Evolutionary conservation across 345 rosid species (phyloP).

Genomic region (Crucihimalaya himalaica): DNA sequence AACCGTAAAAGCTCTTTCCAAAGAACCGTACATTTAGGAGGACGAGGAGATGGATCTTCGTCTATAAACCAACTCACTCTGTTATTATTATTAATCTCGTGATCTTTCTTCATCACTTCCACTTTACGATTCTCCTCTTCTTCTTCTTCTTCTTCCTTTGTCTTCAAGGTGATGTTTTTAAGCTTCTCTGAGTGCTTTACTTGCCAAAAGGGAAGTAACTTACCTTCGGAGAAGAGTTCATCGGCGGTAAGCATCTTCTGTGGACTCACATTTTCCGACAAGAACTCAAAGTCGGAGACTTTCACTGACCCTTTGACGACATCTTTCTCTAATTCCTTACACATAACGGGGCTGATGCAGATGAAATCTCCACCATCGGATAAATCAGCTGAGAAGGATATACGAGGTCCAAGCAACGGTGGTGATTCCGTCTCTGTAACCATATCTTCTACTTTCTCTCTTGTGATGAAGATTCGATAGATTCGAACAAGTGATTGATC

Average conservation of each 20-base stretch:
- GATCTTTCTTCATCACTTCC: constrained; percentile 33
- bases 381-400: constrained; percentile 82
- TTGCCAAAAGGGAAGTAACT: constrained; percentile 90
- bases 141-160: constrained; percentile 33
- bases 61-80: constrained; percentile 75
- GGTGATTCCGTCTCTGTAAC: constrained; percentile 54
- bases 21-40: constrained; percentile 92
- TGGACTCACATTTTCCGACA: constrained; percentile 53
- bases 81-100: constrained; percentile 46
- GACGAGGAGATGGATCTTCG: constrained; percentile 97
- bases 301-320: constrained; percentile 42
- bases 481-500: constrained; percentile 17
- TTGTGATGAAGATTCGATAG: neutral
- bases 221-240: constrained; percentile 93
- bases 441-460: constrained; percentile 39
- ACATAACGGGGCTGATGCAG: constrained; percentile 53
- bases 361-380: constrained; percentile 59
- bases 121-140: constrained; percentile 32
- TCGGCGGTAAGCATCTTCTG: constrained; percentile 72
- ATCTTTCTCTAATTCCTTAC: constrained; percentile 35
- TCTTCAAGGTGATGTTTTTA: constrained; percentile 54
- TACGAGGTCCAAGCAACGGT: constrained; percentile 63
- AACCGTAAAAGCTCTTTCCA: constrained; percentile 93
- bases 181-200: constrained; percentile 73
- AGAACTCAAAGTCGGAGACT: constrained; percentile 82